phyloP scores from a whole-genome alignment of 352 stramenopile species.

The Phytophthora europaea region DNA sequence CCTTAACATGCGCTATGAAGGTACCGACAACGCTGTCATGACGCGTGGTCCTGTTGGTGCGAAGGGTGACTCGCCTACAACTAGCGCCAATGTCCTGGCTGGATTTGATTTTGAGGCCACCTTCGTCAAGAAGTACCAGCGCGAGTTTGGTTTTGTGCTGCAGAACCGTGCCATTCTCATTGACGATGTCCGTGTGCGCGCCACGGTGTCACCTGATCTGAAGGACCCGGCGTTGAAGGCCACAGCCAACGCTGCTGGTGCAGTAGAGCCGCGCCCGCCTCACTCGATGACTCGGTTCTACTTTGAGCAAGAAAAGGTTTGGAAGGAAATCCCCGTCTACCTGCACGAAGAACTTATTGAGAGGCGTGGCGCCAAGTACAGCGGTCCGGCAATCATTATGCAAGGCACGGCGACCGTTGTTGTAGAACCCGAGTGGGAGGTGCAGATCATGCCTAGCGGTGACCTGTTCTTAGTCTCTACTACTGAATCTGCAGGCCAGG shows the following conservation, averaged over 20 bases:
- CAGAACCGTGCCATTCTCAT: conserved; percentile 94
- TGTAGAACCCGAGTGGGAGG: conserved; percentile 96
- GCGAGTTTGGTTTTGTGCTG: conserved; percentile 99
- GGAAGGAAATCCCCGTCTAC: conserved; percentile 93
- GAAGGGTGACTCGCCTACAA: conserved; percentile 46
- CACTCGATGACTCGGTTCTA: conserved; percentile 83
- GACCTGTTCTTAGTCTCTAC: conserved; percentile 94
- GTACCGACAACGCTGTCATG: conserved; percentile 99
- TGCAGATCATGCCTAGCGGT: conserved; percentile 94
- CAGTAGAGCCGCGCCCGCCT: conserved; percentile 43
- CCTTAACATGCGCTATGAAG: conserved; percentile 98
- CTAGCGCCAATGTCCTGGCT: conserved; percentile 41
- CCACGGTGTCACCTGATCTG: conserved; percentile 88
- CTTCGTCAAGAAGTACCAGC: conserved; percentile 95
- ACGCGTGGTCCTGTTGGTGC: conserved; percentile 74
- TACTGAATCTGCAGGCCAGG: conserved; percentile 44
- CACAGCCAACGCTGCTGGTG: not conserved
- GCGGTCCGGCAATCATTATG: conserved; percentile 97
- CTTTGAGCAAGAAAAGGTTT: conserved; percentile 82
- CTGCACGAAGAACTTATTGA: conserved; percentile 93
- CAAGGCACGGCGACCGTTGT: conserved; percentile 99
- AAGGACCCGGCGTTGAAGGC: conserved; percentile 43
- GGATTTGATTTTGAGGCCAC: conserved; percentile 88
- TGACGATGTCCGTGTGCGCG: conserved; percentile 98
- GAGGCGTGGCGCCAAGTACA: conserved; percentile 64